Base-by-base conservation (phyloP, 2,329 filamentous ascomycete species). In the Phialophora chinensis region DNA sequence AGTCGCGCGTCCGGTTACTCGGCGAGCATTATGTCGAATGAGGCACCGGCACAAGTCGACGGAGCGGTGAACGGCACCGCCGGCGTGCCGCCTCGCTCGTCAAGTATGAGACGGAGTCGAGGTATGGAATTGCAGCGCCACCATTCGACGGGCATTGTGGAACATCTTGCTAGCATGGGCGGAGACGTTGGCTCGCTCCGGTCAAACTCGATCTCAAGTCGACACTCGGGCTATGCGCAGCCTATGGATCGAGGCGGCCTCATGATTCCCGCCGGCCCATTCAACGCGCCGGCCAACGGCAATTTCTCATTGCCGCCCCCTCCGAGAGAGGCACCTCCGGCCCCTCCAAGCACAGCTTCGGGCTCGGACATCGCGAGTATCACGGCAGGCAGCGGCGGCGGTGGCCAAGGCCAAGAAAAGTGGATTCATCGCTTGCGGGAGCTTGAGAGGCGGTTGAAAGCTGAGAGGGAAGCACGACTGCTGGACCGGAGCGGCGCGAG, bases 391-490 rank as follows among this genome's bases (percentile, higher is more conserved):
- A 59, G 57, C 31, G 61, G 53, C 31, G 69, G 56, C 23, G 38
- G 53, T 31, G 67, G 67, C n/a, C 64, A 81, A 1, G 83, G 82
- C 47, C 90, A 94, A 72, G 89, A 91, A 71, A 87, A 90, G 72
- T 97, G 92, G 92, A 88, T 96, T 70, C 87, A 96, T 69, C 83
- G 95, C 6, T 83, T 98, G 38, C 88, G 92, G 65, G 93, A 98
- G 75, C 82, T 98, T 72, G 95, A 99, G 82, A 86, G 90, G 71
- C 88, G 96, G 72, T 83, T 99, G 20, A 96, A 97, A 77, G 89
- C 91, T 54, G 95, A 99, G 80, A 83, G 95, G 14, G 95, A 98
- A 78, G 93, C 89, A 0, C 83, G 95, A 53, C 82, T 96, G 61
- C 82, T 96, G 65, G 95, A 99, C 79, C 87, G 95, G 3, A 90